Conservation (phyloP, 2,329 filamentous ascomycete species). For the Aspergillus niger region DNA sequence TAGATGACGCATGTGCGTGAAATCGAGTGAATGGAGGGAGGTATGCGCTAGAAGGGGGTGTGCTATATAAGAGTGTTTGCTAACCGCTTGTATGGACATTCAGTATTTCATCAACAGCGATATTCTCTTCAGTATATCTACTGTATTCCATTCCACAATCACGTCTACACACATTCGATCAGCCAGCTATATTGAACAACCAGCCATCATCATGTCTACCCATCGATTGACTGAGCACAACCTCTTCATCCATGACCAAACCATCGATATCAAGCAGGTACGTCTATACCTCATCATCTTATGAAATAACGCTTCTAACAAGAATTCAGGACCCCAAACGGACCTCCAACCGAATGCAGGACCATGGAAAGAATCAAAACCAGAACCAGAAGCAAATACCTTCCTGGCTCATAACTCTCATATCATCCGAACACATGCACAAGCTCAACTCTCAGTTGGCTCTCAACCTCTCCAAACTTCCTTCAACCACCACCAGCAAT, state of each 20-base stretch:
- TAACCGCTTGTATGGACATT: no score
- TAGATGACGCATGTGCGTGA: no score
- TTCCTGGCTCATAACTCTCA: conserved; percentile 21
- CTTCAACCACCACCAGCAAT: background rate
- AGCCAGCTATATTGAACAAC: no score
- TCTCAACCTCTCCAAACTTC: background rate
- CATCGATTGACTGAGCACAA: conserved; percentile 9
- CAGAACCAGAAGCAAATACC: conserved; percentile 3
- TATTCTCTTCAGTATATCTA: background rate
- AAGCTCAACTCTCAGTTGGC: conserved; percentile 15
- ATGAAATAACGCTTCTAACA: background rate
- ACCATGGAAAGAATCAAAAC: background rate
- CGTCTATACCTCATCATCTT: background rate
- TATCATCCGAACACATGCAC: conserved; percentile 25
- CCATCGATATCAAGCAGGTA: background rate
- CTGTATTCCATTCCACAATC: background rate
- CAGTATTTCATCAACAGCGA: no score
- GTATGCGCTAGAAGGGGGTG: no score
- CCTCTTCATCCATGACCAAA: conserved; percentile 5
- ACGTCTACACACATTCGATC: no score
- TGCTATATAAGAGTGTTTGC: no score
- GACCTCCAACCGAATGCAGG: background rate
- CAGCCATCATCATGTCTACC: background rate
- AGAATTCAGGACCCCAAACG: background rate
- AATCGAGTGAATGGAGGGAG: background rate